phyloP scores from a whole-genome alignment of 768 basidiomycete genomes.

The Sporobolomyces pararoseus region DNA sequence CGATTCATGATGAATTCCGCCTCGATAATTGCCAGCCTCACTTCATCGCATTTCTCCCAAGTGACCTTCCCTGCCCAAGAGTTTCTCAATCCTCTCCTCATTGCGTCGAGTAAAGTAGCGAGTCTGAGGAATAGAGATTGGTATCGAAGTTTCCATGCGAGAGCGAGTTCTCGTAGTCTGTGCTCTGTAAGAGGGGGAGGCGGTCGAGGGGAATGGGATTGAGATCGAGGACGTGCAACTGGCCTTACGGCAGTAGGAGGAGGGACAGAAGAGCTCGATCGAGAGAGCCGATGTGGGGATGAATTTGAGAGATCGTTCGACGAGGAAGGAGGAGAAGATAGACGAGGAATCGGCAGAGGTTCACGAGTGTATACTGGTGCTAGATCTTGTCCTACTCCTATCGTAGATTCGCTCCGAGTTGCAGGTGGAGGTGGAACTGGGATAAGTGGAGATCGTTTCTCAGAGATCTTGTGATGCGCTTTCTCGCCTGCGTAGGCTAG shows the following conservation, averaged over 20 bases:
- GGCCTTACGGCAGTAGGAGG: not conserved
- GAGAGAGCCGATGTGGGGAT: not conserved
- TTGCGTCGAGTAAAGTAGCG: not conserved
- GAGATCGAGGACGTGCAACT: not conserved
- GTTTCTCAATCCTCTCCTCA: not conserved
- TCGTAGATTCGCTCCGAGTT: not conserved
- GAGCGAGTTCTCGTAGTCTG: slow-evolving; percentile 8
- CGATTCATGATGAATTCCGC: slow-evolving; percentile 25
- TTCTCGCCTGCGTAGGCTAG: not conserved
- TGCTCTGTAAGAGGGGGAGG: slow-evolving; percentile 14
- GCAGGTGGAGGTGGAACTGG: not conserved
- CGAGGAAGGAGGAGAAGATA: too few relatives aligned
- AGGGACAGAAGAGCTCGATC: not conserved
- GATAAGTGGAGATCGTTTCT: not conserved
- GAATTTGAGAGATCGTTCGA: too few relatives aligned
- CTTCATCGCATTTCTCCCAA: not conserved
- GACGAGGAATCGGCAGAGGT: not conserved
- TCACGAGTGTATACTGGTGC: slow-evolving; percentile 8
- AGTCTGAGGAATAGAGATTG: not conserved
- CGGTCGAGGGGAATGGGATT: not conserved
- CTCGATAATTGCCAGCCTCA: slow-evolving; percentile 16
- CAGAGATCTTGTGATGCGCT: not conserved
- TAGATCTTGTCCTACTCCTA: not conserved
- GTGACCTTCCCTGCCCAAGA: slow-evolving; percentile 27
- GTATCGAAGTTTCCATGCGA: slow-evolving; percentile 25